A percentile compares a stretch with the other conserved stretches of the same genome.
These are phyloP conservation scores for Lactifluus rugatus DNA, from an alignment of 768 basidiomycete species.

Conservation along the genomic window DNA sequence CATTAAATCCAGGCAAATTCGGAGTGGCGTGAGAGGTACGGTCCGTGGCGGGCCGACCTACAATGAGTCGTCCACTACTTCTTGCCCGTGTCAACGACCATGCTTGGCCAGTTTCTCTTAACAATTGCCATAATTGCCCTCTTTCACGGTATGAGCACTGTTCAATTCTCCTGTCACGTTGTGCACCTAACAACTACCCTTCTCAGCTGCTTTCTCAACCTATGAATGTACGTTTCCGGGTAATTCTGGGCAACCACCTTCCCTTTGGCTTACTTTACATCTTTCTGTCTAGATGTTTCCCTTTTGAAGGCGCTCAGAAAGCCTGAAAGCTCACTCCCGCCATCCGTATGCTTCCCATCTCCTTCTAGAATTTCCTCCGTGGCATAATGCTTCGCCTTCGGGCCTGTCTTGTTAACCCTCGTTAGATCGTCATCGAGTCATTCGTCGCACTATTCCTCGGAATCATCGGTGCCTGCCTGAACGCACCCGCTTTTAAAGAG, in stretches of 20 bases:
- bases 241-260: background rate
- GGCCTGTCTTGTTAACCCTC: too few species aligned
- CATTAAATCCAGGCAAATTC: too few species aligned
- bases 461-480: slow-evolving; percentile 62
- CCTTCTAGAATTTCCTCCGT: background rate
- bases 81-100: background rate
- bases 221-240: slow-evolving; percentile 54
- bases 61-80: background rate
- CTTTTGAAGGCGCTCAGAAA: slow-evolving; percentile 65
- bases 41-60: background rate
- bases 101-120: slow-evolving; percentile 11
- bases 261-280: background rate
- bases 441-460: slow-evolving; percentile 55
- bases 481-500: slow-evolving; percentile 59
- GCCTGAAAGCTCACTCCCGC: slow-evolving; percentile 57
- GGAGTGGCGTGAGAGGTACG: too few species aligned
- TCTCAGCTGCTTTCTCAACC: slow-evolving; percentile 64
- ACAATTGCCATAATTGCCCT: slow-evolving; percentile 8
- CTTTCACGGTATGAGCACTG: slow-evolving; percentile 12
- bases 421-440: slow-evolving; percentile 59
- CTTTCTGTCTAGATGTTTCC: slow-evolving; percentile 48
- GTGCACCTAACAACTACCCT: background rate
- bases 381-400: background rate
- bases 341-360: slow-evolving; percentile 38
- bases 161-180: background rate